These are phyloP conservation scores for Penstemon eatonii DNA, from an alignment of 257 asterid species.

Conservation along the genomic window DNA sequence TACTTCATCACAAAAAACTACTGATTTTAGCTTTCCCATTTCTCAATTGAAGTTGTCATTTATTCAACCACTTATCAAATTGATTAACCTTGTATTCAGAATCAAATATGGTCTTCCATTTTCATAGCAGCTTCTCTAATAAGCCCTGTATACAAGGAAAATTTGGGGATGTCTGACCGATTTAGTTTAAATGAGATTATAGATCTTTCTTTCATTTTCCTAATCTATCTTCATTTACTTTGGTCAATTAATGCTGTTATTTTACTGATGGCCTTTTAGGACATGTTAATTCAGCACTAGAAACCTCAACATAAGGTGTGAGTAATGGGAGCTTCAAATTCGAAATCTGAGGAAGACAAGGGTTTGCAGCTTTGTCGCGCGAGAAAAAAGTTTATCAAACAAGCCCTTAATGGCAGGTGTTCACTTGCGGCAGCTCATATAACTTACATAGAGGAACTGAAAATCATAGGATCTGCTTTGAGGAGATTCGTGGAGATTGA, in stretches of 20 bases:
- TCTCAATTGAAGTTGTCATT: background rate
- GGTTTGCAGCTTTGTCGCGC: slow-evolving; percentile 91
- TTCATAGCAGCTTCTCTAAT: no score
- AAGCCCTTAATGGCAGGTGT: slow-evolving; percentile 94
- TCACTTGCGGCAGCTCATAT: slow-evolving; percentile 81
- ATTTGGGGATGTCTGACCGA: background rate
- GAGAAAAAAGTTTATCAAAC: slow-evolving; percentile 85
- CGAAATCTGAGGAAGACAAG: slow-evolving; percentile 82
- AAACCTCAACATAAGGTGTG: slow-evolving; percentile 17
- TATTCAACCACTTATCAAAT: no score
- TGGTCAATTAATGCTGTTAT: background rate
- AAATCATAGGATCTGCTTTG: slow-evolving; percentile 62
- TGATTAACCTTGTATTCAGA: background rate
- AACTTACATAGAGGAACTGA: slow-evolving; percentile 69
- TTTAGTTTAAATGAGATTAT: background rate
- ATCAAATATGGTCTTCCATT: no score
- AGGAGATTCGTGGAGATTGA: slow-evolving; percentile 77
- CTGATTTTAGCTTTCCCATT: slow-evolving; percentile 15
- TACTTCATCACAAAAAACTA: slow-evolving; percentile 8
- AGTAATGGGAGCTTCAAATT: slow-evolving; percentile 83
- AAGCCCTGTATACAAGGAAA: no score
- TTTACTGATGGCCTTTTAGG: slow-evolving; percentile 17
- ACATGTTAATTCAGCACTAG: slow-evolving; percentile 19
- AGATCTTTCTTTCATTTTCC: background rate
- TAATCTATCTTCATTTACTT: no score